Evolutionary conservation across 768 basidiomycete species (phyloP), one percentile per base, ranked within the genome.

Genomic region (Lentinula edodes): DNA sequence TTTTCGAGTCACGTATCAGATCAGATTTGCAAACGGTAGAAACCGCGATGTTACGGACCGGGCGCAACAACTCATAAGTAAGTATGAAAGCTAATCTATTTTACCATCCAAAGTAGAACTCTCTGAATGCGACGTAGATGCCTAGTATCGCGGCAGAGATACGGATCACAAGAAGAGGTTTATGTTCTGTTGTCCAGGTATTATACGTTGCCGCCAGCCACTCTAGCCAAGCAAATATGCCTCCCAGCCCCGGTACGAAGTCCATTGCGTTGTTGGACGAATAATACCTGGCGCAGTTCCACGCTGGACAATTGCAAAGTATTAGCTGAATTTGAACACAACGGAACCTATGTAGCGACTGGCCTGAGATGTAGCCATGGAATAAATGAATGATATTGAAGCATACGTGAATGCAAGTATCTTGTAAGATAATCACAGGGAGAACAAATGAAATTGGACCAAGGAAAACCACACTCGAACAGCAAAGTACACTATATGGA

Each of bases 391-490:
- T n/a, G 8, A 38, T 13, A 23, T 35, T 46, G 20, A 59, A n/a
- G 34, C 23, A 20, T 15, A 23, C 20, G 34, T 38, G 20, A 7
- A 59, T 39, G 20, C 6, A 48, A 8, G 34, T 36, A 36, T 59
- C 58, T 23, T 59, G 58, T n/a, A 59, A 35, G 34, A 48, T 28
- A 35, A 59, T 16, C 36, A 59, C 6, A 20, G 58, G 58, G n/a
- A 59, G 43, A 3, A 51, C 45, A 34, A 59, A 51, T 59, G 58
- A 46, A 3, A 59, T 59, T 16, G 58, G 58, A 12, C 58, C 58
- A 36, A 59, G 34, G 20, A 59, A 59, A 8, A 59, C 50, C 34
- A 48, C 34, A 20, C 34, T 48, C 4, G 28, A 59, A 18, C 32
- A 20, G 58, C 32, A 48, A 38, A 59, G 28, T 5, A 16, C 9